A percentile compares a stretch with the other conserved stretches of the same genome.
Conservation (phyloP, 2,329 filamentous ascomycete species). For the Penicillium sp. region DNA sequence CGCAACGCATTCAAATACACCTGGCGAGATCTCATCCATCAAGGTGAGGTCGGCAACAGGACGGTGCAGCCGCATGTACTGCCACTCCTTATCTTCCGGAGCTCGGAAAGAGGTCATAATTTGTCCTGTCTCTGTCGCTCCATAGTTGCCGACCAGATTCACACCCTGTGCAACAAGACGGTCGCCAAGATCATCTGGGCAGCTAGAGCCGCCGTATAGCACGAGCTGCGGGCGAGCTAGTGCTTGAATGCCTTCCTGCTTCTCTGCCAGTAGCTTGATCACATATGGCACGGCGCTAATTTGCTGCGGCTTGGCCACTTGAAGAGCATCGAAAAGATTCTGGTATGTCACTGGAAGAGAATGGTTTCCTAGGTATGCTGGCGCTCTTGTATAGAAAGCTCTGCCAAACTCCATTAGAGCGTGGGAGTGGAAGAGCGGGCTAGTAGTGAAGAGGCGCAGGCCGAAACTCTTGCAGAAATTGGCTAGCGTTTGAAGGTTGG, state of each 20-base stretch:
- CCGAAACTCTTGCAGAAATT: conserved; percentile 47
- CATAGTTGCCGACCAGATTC: conserved; percentile 43
- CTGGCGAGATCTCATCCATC: conserved; percentile 38
- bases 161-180: conserved; percentile 52
- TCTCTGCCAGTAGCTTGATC: conserved; percentile 60
- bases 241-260: conserved; percentile 50
- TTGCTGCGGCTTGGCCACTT: conserved; percentile 22
- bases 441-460: conserved; percentile 51
- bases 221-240: conserved; percentile 51
- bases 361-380: conserved; percentile 54
- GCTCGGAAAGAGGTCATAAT: conserved; percentile 60
- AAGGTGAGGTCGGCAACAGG: conserved; percentile 43
- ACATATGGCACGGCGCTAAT: conserved; percentile 63
- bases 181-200: conserved; percentile 59
- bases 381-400: conserved; percentile 50
- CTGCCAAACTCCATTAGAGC: conserved; percentile 55
- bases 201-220: conserved; percentile 56
- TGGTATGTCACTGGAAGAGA: conserved; percentile 53
- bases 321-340: conserved; percentile 40
- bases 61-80: conserved; percentile 52
- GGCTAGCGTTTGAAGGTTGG: conserved; percentile 50
- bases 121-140: conserved; percentile 58
- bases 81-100: conserved; percentile 56
- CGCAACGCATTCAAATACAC: conserved; percentile 39
- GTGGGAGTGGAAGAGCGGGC: conserved; percentile 59